phyloP scores from a whole-genome alignment of 441 rosid genomes.

The Aquilaria agallochum region DNA sequence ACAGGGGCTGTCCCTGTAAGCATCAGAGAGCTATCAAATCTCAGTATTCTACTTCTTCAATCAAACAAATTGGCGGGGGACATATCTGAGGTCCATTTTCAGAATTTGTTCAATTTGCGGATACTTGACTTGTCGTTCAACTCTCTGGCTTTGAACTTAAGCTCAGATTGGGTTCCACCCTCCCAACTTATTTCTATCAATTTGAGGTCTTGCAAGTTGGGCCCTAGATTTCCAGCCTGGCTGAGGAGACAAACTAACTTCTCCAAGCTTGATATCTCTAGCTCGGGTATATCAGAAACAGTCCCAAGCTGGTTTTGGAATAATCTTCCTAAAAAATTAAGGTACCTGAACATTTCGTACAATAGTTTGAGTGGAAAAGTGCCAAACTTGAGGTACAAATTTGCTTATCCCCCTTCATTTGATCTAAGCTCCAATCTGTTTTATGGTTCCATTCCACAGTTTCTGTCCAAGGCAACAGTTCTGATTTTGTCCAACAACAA shows the following conservation, averaged over 20 bases:
- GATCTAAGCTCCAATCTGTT: no score
- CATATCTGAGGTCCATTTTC: background rate
- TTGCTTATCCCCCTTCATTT: no score
- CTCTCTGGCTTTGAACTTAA: conserved; percentile 9
- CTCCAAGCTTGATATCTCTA: background rate
- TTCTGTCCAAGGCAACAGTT: no score
- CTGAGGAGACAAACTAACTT: background rate
- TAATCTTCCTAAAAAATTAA: background rate
- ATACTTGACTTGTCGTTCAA: conserved; percentile 13
- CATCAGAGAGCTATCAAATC: background rate
- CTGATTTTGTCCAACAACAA: no score
- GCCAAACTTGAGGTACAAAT: background rate
- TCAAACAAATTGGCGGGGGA: background rate
- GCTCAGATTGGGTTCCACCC: conserved; percentile 12
- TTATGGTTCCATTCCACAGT: no score
- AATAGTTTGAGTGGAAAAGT: background rate
- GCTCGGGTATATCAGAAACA: background rate
- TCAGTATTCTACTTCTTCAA: background rate
- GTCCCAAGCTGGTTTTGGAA: background rate
- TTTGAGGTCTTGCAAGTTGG: background rate
- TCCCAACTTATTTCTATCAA: conserved; percentile 3
- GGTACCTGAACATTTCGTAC: background rate
- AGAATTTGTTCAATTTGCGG: background rate
- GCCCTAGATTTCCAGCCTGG: background rate
- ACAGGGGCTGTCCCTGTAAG: conserved; percentile 17